Conservation (phyloP, 192 early-diverging fungal species). For the Linnemannia schmuckeri region DNA sequence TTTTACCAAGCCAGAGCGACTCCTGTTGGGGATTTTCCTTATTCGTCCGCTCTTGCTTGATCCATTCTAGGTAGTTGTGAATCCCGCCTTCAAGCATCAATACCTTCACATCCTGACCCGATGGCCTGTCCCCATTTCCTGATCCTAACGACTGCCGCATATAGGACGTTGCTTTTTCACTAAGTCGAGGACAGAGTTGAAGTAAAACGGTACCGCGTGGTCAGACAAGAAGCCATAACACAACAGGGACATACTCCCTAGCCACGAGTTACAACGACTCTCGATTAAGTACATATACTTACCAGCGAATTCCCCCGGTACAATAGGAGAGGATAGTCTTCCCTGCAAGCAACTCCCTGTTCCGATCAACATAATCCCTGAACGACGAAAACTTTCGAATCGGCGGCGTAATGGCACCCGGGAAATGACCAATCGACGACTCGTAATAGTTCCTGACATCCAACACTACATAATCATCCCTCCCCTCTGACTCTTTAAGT, state of each 20-base stretch:
- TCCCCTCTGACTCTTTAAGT: slow-evolving; percentile 40
- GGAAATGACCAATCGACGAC: slow-evolving; percentile 71
- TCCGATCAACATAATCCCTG: slow-evolving; percentile 66
- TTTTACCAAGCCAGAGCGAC: slow-evolving; percentile 71
- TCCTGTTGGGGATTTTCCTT: slow-evolving; percentile 15
- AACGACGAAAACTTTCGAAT: slow-evolving; percentile 76
- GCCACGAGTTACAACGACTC: too few relatives aligned
- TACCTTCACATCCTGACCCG: slow-evolving; percentile 51
- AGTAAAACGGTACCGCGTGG: neutral
- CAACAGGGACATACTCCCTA: too few relatives aligned
- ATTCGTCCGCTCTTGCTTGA: slow-evolving; percentile 47
- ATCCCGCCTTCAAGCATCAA: slow-evolving; percentile 79
- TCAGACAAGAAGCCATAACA: neutral
- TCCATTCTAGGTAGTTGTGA: slow-evolving; percentile 80
- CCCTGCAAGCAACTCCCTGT: slow-evolving; percentile 57
- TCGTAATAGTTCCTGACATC: slow-evolving; percentile 82
- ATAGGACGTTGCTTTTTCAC: slow-evolving; percentile 74
- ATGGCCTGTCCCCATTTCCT: neutral
- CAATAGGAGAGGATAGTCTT: slow-evolving; percentile 79
- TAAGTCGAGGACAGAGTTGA: neutral
- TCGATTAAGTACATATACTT: neutral
- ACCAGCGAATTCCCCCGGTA: slow-evolving; percentile 67
- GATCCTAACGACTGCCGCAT: slow-evolving; percentile 57
- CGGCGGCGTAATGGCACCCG: slow-evolving; percentile 68
- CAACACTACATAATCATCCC: slow-evolving; percentile 60